Evolutionary conservation across 1,284 basidiomycete genomes (phyloP), one percentile per base, ranked within the genome.

Genomic region (Cryptococcus sp.): DNA sequence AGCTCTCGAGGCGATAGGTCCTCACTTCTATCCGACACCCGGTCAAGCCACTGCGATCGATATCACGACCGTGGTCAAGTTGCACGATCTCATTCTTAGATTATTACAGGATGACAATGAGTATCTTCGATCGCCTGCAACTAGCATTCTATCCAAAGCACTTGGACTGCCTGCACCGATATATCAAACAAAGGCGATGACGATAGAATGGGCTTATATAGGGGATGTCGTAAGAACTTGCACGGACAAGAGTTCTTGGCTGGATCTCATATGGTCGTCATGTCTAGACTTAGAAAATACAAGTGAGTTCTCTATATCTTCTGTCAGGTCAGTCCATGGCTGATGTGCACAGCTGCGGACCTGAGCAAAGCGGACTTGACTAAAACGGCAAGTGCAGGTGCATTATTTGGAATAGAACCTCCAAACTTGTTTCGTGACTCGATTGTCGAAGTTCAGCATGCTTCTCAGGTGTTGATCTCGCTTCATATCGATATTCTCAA

Each of bases 91-190:
- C 6, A 60, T 72, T 2, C 53, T 71, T 0, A 57, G 66, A 2
- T 53, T 75, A 11, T 50, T 74, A 5, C 65, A 73, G 48, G 74
- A 76, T 50, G 74, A 76, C 59, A 71, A 74, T 53, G 64, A 71
- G 31, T 68, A 68, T 10, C 64, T 75, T 41, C 68, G 72, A 11
- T 23, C 54, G 6, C 65, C 57, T 1, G 65, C 70, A 0, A 57
- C 61, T 4, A 53, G 49, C 3, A 66, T 72, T 36, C 58, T 76
- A 32, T 33, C 49, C 10, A 45, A n/a, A 13, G 70, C 58, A 0
- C 42, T 69, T 10, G 58, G 61, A 0, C 32, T 47, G 5, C 35
- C 44, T 31, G 52, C 50, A 23, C 37, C 47, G 42, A 33, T 71
- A 1, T 63, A 65, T 8, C 68, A 65, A 42, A 52, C 49, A 23